Conservation (phyloP, 1,139 yeast genomes). For the Kodamaea sp. region DNA sequence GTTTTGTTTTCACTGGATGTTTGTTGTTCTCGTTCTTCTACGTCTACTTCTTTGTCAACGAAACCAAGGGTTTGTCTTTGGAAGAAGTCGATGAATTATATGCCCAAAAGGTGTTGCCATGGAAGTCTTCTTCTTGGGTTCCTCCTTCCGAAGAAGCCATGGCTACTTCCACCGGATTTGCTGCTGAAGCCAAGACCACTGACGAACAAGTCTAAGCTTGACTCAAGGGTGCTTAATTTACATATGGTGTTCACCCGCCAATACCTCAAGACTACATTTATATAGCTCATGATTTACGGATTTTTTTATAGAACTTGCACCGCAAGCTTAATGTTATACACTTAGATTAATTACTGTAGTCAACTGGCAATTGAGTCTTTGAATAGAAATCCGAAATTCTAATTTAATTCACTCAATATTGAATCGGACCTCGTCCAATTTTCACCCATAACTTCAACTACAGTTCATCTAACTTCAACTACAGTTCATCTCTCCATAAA, state of each 20-base stretch:
- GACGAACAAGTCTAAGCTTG: slow-evolving; percentile 20
- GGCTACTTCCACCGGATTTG: slow-evolving; percentile 23
- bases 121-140: slow-evolving; percentile 50
- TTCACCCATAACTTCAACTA: too few species aligned
- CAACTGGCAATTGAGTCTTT: too few species aligned
- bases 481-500: too few species aligned
- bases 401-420: too few species aligned
- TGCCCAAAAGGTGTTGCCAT: slow-evolving; percentile 44
- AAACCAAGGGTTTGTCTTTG: slow-evolving; percentile 65
- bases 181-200: slow-evolving; percentile 19
- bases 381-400: too few species aligned
- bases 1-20: slow-evolving; percentile 28
- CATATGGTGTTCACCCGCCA: too few species aligned
- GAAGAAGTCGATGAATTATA: slow-evolving; percentile 73
- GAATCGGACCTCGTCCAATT: too few species aligned
- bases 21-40: slow-evolving; percentile 38
- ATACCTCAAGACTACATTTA: too few species aligned
- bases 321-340: too few species aligned
- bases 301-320: neutral
- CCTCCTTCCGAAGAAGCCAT: slow-evolving; percentile 40
- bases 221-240: too few species aligned
- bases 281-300: neutral
- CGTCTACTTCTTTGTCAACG: slow-evolving; percentile 59
- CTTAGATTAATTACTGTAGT: too few species aligned
- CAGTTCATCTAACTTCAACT: too few species aligned